Conservation (phyloP, 257 asterid species). For the Petunia axillaris region DNA sequence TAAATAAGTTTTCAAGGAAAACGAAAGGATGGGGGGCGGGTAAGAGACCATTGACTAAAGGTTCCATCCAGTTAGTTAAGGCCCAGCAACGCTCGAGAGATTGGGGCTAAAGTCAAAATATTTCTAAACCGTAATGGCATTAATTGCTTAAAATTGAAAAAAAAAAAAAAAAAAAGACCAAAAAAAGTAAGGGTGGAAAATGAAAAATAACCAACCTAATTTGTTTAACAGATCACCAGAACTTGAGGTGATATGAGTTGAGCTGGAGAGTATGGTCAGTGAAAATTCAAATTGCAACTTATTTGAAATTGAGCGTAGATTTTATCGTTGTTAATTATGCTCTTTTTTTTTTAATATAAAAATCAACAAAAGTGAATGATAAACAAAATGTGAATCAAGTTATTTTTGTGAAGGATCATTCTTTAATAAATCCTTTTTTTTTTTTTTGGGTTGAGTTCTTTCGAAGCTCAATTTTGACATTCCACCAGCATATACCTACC, state of each 20-base stretch:
- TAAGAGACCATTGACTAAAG: background rate
- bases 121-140: background rate
- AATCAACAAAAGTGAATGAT: no score
- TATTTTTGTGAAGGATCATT: background rate
- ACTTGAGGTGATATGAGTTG: no score
- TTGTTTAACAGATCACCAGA: no score
- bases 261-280: no score
- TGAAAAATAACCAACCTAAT: no score
- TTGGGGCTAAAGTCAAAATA: background rate
- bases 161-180: background rate
- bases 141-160: background rate
- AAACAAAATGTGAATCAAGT: background rate
- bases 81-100: background rate
- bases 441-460: background rate
- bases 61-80: background rate
- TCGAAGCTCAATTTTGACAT: background rate
- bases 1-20: background rate
- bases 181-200: background rate
- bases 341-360: no score
- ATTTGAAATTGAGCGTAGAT: no score
- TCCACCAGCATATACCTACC: background rate
- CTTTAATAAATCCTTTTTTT: background rate
- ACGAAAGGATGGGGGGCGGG: background rate
- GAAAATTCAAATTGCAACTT: no score
- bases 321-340: no score